Evolutionary conservation across 2,329 filamentous ascomycete species (phyloP).

Genomic region (Beauveria varroae): DNA sequence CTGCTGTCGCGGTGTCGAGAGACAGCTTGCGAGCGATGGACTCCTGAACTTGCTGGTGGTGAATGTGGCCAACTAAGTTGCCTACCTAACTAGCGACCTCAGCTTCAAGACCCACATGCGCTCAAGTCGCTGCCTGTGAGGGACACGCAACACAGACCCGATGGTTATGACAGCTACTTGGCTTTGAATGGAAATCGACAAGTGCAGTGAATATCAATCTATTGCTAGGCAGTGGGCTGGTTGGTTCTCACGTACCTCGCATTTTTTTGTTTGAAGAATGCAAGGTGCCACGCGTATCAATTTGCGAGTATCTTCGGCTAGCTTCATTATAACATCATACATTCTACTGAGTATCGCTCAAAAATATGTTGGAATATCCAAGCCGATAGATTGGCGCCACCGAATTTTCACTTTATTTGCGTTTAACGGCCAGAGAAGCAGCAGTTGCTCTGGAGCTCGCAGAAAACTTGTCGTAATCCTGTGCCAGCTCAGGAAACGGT

Average conservation of each 20-base stretch:
- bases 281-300: background rate
- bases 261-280: background rate
- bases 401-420: background rate
- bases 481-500: conserved; percentile 21
- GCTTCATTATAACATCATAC: background rate
- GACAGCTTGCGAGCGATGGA: conserved; percentile 4
- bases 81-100: background rate
- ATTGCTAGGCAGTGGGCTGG: no score
- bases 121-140: background rate
- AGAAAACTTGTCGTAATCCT: conserved; percentile 22
- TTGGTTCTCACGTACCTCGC: no score
- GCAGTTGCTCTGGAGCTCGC: conserved; percentile 5
- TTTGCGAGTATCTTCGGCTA: background rate
- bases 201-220: no score
- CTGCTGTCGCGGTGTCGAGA: background rate
- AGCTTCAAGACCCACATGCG: background rate
- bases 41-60: conserved; percentile 5
- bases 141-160: background rate
- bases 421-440: background rate
- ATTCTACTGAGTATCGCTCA: no score
- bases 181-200: no score
- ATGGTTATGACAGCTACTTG: no score
- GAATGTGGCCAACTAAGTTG: background rate
- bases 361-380: background rate
- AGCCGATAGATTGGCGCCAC: no score